Base-by-base conservation (phyloP, 371 early-diverging fungal species). In the Mucor plumbeus region DNA sequence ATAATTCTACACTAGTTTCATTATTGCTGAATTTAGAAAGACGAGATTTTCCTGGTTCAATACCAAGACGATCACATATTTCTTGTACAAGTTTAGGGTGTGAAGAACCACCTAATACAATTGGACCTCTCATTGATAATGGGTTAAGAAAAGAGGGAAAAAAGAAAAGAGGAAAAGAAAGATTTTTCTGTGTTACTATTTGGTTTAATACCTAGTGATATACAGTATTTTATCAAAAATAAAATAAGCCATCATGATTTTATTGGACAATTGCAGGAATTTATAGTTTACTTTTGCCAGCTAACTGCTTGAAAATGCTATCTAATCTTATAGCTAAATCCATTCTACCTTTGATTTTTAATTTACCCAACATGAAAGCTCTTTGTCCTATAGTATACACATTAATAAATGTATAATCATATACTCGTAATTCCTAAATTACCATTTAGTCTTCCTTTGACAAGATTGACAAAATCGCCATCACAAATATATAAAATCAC, bases 1-100 rank as follows among this genome's bases (percentile, higher is more conserved):
- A 87, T 61, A 98, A 89, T 72, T 90, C 91, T 11, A 97, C 94
- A 67, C 89, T 90, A 33, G 95, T 95, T 74, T 97, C 98, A 69
- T 89, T 85, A 78, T 93, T 93, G 47, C 92, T 88, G 67, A 93
- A 93, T 78, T 94, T 94, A 41, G 85, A 74, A 54, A 95, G 83
- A 17, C 68, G 72, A 9, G 75, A 70, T 61, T 75, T 72, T 14
- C 78, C 80, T 14, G 73, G 71, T 39, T 87, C 78, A 41, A 94
- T 80, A 34, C 95, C 97, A 19, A 98, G 88, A 11, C 92, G 88
- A 56, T 92, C 84, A 78, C 92, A 92, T 57, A 99, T 95, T 58
- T 83, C 82, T 36, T 86, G 82, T 0, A 90, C 89, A 38, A 99
- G 85, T 33, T 85, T 76, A 4, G 94, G 96, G 77, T 97, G 96